Evolutionary conservation across 1,139 yeast species (phyloP).

Genomic region (Scheffersomyces insectosa): DNA sequence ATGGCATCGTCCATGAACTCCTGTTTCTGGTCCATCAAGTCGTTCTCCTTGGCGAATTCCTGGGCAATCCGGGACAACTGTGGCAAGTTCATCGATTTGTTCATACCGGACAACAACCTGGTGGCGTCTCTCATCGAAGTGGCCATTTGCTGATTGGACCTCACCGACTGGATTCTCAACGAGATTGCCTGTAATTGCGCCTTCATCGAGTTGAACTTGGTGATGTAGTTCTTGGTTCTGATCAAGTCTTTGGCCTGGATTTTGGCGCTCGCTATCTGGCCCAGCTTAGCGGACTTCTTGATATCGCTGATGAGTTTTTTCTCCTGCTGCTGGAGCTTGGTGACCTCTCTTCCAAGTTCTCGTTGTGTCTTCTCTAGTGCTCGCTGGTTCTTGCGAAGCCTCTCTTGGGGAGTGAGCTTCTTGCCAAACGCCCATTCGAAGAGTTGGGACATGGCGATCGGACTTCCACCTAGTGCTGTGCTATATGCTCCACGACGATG

Average conservation of each 20-base stretch:
- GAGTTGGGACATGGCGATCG: slow-evolving; percentile 27
- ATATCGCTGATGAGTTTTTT: slow-evolving; percentile 83
- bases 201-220: slow-evolving; percentile 90
- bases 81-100: slow-evolving; percentile 85
- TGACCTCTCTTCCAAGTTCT: slow-evolving; percentile 84
- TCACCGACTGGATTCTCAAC: slow-evolving; percentile 82
- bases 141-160: slow-evolving; percentile 95
- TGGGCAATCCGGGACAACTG: slow-evolving; percentile 86
- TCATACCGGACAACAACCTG: slow-evolving; percentile 79
- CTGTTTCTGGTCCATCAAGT: slow-evolving; percentile 96
- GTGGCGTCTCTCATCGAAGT: slow-evolving; percentile 97
- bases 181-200: slow-evolving; percentile 95
- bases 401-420: slow-evolving; percentile 90
- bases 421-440: slow-evolving; percentile 97
- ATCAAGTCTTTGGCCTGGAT: slow-evolving; percentile 95
- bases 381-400: slow-evolving; percentile 91
- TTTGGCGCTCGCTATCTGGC: slow-evolving; percentile 86
- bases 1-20: slow-evolving; percentile 98
- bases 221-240: slow-evolving; percentile 78
- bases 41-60: slow-evolving; percentile 94
- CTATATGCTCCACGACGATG: no score
- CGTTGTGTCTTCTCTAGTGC: slow-evolving; percentile 93
- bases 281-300: slow-evolving; percentile 85
- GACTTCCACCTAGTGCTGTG: no score
- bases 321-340: slow-evolving; percentile 86